Evolutionary conservation across 2,329 filamentous ascomycete genomes (phyloP), one percentile per base, ranked within the genome.

Genomic region (Monilinia vaccinii-corymbosi): DNA sequence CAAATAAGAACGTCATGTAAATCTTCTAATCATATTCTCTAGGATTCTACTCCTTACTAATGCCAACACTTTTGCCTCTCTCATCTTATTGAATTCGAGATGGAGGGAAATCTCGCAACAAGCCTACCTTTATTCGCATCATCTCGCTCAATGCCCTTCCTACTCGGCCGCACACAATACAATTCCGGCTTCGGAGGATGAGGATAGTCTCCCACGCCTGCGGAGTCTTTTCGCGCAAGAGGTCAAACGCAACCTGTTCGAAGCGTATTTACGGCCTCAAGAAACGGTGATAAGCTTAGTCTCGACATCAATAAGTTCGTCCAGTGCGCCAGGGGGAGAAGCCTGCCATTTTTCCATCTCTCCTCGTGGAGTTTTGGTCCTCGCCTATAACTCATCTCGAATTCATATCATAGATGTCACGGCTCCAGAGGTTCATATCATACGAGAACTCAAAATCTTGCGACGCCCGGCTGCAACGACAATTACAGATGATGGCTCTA

Each of bases 261-360:
- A 89, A 66, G 83, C 86, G 40, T 92, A 89, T 71, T 72, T 91
- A 56, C 82, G 87, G 21, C 89, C 89, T 4, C 80, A 75, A 61
- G 79, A 82, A 68, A 92, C 87, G 7, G 77, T 89, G 48, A 81
- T 96, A 68, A 92, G 88, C 70, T 78, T 96, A 56, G 85, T 95
- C 14, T 94, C 89, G 42, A 90, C 87, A 53, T 91, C 88, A 7
- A 89, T 89, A 66, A 93, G 88, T 71, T 92, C 89, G 0, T 91
- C 88, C 1, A 90, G 90, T 25, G 81, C 82, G 2, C 91, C 90
- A 1, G 87, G 88, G 38, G 89, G 89, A 36, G 91, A 96, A 72
- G 89, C 89, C 49, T 89, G 96, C 75, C 88, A 90, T 58, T 96
- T 95, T 72, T 85, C 82, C 63, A 83, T 90, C 61, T 95, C 91